These are phyloP conservation scores for Notholithocarpus densiflorus DNA, from an alignment of 306 rosid species.

Conservation along the genomic window DNA sequence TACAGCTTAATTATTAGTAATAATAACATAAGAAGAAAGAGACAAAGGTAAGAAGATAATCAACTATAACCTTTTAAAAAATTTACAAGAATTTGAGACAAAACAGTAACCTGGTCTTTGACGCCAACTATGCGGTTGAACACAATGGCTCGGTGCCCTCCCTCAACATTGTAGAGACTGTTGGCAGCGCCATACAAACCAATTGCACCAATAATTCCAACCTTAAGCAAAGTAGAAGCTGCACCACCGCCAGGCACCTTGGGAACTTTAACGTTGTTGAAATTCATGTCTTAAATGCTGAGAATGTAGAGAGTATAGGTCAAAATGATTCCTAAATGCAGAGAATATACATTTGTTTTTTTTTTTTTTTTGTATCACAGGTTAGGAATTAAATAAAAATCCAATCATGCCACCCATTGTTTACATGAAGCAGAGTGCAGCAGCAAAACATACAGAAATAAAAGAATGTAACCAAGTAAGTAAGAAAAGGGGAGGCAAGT, in stretches of 20 bases:
- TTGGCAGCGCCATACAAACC: constrained; percentile 60
- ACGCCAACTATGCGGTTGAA: constrained; percentile 73
- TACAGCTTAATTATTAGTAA: neutral
- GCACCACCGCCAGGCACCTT: constrained; percentile 65
- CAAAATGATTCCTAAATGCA: neutral
- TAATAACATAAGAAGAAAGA: neutral
- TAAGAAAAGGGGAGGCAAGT: neutral
- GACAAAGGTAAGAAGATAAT: neutral
- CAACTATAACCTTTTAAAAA: neutral
- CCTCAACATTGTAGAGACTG: constrained; percentile 90
- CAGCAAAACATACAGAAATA: neutral
- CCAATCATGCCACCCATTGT: neutral
- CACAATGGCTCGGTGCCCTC: constrained; percentile 82
- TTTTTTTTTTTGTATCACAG: neutral
- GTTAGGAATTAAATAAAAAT: neutral
- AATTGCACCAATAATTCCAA: constrained; percentile 57
- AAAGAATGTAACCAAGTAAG: neutral
- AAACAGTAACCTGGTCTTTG: constrained; percentile 66
- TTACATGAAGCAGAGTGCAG: neutral
- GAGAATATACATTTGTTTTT: neutral
- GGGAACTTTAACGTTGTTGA: constrained; percentile 2
- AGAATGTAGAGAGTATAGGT: neutral
- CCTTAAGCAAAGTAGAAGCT: constrained; percentile 42
- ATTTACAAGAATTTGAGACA: neutral
- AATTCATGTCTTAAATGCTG: constrained; percentile 6